Evolutionary conservation across 805 yeast genomes (phyloP).

Genomic region (Yarrowia sp.): DNA sequence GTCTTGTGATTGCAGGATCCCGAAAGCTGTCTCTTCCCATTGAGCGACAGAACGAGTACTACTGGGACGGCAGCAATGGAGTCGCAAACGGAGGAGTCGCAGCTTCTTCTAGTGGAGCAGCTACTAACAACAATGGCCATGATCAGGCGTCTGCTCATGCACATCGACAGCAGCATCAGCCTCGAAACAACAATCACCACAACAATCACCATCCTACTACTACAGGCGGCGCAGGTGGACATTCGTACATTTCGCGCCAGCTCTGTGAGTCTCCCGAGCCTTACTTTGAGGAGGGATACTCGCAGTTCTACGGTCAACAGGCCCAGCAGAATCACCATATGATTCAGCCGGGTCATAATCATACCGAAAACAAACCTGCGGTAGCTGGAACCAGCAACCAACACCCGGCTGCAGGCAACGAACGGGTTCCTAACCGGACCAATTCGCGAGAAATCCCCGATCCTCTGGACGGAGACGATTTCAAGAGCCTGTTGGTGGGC

Average conservation of each 20-base stretch:
- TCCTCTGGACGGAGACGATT: constrained; percentile 39
- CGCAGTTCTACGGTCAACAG: constrained; percentile 33
- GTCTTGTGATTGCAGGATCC: constrained; percentile 33
- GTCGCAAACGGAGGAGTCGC: background rate
- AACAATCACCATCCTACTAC: background rate
- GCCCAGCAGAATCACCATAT: constrained; percentile 28
- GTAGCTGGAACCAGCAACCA: background rate
- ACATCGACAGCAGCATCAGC: background rate
- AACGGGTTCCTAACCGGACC: constrained; percentile 14
- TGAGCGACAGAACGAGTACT: constrained; percentile 30
- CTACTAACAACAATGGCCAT: background rate
- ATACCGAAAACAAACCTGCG: background rate
- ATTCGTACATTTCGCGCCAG: constrained; percentile 5
- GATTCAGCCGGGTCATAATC: constrained; percentile 2
- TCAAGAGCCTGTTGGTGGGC: constrained; percentile 42
- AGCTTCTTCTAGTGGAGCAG: background rate
- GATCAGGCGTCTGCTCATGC: background rate
- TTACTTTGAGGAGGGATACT: constrained; percentile 18
- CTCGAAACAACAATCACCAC: background rate
- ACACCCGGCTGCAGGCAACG: background rate
- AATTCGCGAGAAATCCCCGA: constrained; percentile 34
- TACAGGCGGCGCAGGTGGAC: background rate
- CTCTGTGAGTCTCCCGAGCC: constrained; percentile 19
- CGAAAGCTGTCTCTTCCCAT: constrained; percentile 25
- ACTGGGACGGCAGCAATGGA: constrained; percentile 13